Conservation (phyloP, 2,329 filamentous ascomycete species). For the Colletotrichum gloeosporioides region DNA sequence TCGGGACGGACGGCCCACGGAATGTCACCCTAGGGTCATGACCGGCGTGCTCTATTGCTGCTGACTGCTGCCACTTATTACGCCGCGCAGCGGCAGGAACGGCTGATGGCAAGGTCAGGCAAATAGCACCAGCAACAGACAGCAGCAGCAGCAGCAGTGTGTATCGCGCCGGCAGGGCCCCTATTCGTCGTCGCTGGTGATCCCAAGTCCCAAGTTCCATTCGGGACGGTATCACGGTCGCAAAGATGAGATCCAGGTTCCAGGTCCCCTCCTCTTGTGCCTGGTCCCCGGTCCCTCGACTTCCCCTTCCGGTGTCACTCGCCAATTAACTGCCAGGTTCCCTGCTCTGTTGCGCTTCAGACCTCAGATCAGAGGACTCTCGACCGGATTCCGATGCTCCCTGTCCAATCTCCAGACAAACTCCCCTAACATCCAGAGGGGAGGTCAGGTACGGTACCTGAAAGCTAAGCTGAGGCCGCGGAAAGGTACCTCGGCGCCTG, state of each 20-base stretch:
- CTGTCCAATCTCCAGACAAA: constrained; percentile 7
- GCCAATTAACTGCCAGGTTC: constrained; percentile 1
- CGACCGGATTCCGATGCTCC: constrained; percentile 7
- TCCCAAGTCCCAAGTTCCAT: not conserved
- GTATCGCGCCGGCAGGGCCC: not conserved
- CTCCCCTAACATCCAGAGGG: not conserved
- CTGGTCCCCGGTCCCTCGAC: not conserved
- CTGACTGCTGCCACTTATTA: not conserved
- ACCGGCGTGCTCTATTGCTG: not conserved
- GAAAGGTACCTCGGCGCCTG: not conserved
- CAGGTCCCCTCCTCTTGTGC: not conserved
- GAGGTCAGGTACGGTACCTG: not conserved
- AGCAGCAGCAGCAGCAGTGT: not conserved
- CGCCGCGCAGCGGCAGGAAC: not conserved
- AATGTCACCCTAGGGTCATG: not conserved
- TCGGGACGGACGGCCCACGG: not conserved
- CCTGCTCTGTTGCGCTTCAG: constrained; percentile 16
- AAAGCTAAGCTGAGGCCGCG: not conserved
- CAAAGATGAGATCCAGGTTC: not conserved
- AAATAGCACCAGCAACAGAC: not conserved
- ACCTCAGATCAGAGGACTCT: constrained; percentile 13
- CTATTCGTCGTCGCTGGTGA: not conserved
- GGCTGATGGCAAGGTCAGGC: not conserved
- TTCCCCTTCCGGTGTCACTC: not conserved
- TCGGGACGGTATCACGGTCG: not conserved